Evolutionary conservation across 306 rosid genomes (phyloP).

Genomic region (Gillenia trifoliata): DNA sequence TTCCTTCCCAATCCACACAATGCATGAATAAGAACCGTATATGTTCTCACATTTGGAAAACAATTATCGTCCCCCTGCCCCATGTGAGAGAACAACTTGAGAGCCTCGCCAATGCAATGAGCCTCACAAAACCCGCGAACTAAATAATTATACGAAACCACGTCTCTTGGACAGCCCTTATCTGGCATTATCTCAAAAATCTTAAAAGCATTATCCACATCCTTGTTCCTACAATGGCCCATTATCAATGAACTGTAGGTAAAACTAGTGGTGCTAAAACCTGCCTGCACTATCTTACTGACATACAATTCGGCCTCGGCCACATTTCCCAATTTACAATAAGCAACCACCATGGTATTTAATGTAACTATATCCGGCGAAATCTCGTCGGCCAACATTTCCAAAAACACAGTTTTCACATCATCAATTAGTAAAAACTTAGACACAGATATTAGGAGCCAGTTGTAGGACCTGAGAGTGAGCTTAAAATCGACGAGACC

Average conservation of each 20-base stretch:
- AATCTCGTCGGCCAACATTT: constrained; percentile 41
- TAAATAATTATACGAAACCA: constrained; percentile 48
- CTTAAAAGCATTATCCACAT: constrained; percentile 39
- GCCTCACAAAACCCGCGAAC: constrained; percentile 68
- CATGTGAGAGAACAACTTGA: constrained; percentile 50
- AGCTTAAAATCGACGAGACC: constrained; percentile 34
- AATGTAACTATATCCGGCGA: constrained; percentile 43
- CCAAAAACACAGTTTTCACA: constrained; percentile 39
- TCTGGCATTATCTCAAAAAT: constrained; percentile 46
- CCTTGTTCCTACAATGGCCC: constrained; percentile 60
- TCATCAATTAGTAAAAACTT: constrained; percentile 54
- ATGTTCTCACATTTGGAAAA: constrained; percentile 45
- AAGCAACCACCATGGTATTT: constrained; percentile 61
- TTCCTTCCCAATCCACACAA: constrained; percentile 43
- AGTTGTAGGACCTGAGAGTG: constrained; percentile 57
- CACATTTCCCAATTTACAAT: constrained; percentile 62
- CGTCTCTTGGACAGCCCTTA: constrained; percentile 36
- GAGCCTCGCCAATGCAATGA: constrained; percentile 40
- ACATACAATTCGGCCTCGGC: constrained; percentile 39
- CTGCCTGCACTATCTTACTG: constrained; percentile 35
- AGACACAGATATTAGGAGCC: constrained; percentile 48
- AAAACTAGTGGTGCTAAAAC: constrained; percentile 50
- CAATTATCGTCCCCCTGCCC: constrained; percentile 38
- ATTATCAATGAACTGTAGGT: constrained; percentile 60
- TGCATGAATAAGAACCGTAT: constrained; percentile 41